These are phyloP conservation scores for Rutidosis leptorrhynchoides DNA, from an alignment of 129 eudicot species.

Conservation along the genomic window DNA sequence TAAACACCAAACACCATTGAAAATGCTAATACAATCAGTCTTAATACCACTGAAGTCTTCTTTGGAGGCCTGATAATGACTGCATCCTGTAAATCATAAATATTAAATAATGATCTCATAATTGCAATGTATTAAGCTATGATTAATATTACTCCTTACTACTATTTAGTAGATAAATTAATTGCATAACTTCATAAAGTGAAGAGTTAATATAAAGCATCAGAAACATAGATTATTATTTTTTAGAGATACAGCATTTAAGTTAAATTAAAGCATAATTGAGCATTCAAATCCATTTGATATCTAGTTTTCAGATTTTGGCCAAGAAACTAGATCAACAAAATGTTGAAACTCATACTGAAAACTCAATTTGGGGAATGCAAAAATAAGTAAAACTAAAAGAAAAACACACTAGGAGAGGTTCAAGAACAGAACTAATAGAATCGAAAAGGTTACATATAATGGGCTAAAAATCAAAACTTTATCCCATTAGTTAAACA, in stretches of 20 bases:
- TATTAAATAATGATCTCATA: not conserved
- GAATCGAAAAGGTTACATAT: not conserved
- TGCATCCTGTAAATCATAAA: constrained; percentile 42
- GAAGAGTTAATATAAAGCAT: not conserved
- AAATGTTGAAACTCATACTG: not conserved
- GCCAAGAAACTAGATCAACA: not conserved
- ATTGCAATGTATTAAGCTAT: not conserved
- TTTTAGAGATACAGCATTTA: not conserved
- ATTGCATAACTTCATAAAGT: not conserved
- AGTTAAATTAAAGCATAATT: too few relatives aligned
- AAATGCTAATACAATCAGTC: constrained; percentile 43
- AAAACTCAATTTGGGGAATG: not conserved
- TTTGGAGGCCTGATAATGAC: constrained; percentile 43
- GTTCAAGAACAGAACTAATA: not conserved
- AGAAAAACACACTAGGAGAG: too few relatives aligned
- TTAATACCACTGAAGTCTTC: constrained; percentile 33
- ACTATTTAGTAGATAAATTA: too few relatives aligned
- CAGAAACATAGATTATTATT: not conserved
- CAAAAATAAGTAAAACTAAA: not conserved
- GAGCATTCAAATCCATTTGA: too few relatives aligned
- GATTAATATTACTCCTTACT: not conserved
- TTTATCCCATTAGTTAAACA: not conserved
- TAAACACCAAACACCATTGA: constrained; percentile 52
- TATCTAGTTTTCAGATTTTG: not conserved
- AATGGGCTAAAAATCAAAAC: not conserved